Evolutionary conservation across 352 stramenopile genomes (phyloP).

Genomic region (Phytopythium mirpurense): DNA sequence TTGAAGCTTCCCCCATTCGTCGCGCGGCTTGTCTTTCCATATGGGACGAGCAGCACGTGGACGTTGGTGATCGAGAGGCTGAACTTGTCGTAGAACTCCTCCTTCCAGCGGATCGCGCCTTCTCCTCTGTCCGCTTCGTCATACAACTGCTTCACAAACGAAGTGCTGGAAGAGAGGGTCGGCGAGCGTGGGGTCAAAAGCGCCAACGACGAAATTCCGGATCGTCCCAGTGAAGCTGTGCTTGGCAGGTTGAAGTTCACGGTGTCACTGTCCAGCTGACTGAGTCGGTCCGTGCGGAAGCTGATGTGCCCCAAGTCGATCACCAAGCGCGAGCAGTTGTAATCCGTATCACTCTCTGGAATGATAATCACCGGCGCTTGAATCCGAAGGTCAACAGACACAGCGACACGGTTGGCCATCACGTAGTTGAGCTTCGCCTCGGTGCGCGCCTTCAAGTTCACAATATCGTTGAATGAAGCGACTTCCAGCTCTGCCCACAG

Average conservation of each 20-base stretch:
- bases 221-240: constrained; percentile 20
- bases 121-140: constrained; percentile 83
- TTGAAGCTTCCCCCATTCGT: constrained; percentile 13
- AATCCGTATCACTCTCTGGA: constrained; percentile 74
- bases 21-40: constrained; percentile 37
- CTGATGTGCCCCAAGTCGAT: constrained; percentile 83
- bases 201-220: constrained; percentile 28
- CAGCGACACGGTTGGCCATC: constrained; percentile 80
- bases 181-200: constrained; percentile 41
- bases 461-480: constrained; percentile 86
- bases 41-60: constrained; percentile 76
- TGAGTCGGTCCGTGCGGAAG: constrained; percentile 78
- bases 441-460: constrained; percentile 84
- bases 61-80: constrained; percentile 78
- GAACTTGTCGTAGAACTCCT: constrained; percentile 91
- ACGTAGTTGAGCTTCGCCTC: constrained; percentile 88
- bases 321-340: constrained; percentile 70
- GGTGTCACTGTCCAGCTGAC: constrained; percentile 62
- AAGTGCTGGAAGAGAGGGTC: constrained; percentile 47
- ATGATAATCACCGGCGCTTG: constrained; percentile 85
- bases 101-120: constrained; percentile 83
- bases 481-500: constrained; percentile 87
- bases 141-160: constrained; percentile 82
- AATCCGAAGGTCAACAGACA: constrained; percentile 78
- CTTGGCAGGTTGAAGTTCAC: constrained; percentile 27